Conservation (phyloP, 345 rosid species). For the Pugionium cornutum region DNA sequence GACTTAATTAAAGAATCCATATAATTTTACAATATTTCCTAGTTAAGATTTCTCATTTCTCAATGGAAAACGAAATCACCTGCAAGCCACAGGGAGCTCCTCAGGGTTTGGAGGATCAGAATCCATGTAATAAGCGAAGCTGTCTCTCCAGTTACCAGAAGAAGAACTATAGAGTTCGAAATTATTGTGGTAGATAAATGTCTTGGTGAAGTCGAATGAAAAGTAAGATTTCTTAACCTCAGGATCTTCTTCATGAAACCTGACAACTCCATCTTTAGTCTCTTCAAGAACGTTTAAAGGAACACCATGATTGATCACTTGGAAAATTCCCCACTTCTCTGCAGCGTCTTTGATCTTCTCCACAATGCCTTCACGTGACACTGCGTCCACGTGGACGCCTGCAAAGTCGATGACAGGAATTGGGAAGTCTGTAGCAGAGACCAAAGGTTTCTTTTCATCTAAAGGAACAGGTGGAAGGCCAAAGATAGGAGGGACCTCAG, state of each 20-base stretch:
- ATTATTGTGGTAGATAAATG: conserved; percentile 43
- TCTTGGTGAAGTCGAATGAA: conserved; percentile 34
- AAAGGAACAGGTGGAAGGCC: conserved; percentile 16
- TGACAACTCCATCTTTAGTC: conserved; percentile 36
- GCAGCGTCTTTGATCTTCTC: conserved; percentile 40
- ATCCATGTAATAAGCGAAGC: conserved; percentile 43
- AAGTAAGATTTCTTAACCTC: conserved; percentile 45
- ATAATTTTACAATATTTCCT: not conserved
- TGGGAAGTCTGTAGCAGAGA: not conserved
- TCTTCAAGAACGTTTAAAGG: conserved; percentile 40
- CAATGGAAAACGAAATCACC: conserved; percentile 25
- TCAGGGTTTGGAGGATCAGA: conserved; percentile 45
- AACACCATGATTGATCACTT: conserved; percentile 52
- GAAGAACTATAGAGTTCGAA: conserved; percentile 43
- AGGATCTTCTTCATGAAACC: conserved; percentile 47
- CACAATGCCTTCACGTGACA: conserved; percentile 25
- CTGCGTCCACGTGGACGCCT: not conserved
- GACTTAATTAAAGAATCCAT: not conserved
- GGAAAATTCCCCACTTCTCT: conserved; percentile 54
- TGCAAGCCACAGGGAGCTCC: conserved; percentile 54
- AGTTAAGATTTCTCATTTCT: no score
- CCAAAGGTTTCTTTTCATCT: not conserved
- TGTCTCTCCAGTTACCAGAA: conserved; percentile 53
- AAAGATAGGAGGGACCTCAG: conserved; percentile 42
- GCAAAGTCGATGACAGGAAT: conserved; percentile 52